Percentiles rank a stretch among this genome's conserved stretches.
phyloP scores from a whole-genome alignment of 2,329 filamentous ascomycete species.

The Xylaria digitata region DNA sequence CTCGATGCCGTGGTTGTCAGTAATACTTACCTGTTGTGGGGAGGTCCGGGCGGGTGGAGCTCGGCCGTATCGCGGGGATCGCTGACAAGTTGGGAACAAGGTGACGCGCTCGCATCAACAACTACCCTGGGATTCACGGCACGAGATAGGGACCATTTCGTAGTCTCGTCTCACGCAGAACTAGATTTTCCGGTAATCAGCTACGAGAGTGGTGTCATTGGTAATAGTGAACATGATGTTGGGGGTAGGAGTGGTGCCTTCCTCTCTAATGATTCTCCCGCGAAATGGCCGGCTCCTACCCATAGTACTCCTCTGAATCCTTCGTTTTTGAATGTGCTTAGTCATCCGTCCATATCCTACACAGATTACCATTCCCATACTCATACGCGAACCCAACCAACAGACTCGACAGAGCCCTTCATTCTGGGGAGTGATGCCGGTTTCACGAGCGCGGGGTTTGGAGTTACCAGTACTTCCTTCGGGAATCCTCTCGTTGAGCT shows the following conservation, averaged over 20 bases:
- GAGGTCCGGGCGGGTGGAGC: constrained; percentile 23
- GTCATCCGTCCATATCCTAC: constrained; percentile 31
- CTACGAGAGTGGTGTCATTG: constrained; percentile 12
- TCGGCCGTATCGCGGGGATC: constrained; percentile 16
- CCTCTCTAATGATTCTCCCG: constrained; percentile 21
- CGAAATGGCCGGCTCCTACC: constrained; percentile 23
- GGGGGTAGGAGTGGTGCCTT: constrained; percentile 3
- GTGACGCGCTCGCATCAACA: constrained; percentile 18
- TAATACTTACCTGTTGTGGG: constrained; percentile 15
- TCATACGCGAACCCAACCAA: constrained; percentile 17
- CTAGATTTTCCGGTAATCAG: constrained; percentile 18
- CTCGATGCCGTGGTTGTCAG: constrained; percentile 8
- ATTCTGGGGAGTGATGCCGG: constrained; percentile 22
- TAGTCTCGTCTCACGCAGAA: constrained; percentile 16
- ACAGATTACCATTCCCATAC: constrained; percentile 27
- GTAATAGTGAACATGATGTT: constrained; percentile 7
- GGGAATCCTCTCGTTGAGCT: constrained; percentile 16
- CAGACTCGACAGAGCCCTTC: constrained; percentile 23
- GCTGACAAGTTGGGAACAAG: constrained; percentile 23
- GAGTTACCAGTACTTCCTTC: constrained; percentile 24
- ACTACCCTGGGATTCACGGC: constrained; percentile 13
- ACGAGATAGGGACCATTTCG: constrained; percentile 16
- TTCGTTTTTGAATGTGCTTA: constrained; percentile 19
- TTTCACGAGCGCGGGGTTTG: constrained; percentile 29
- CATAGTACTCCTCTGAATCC: constrained; percentile 13